Percentiles rank a stretch among this genome's conserved stretches.
Evolutionary conservation across 352 stramenopile genomes (phyloP).

Genomic region (Globisporangium parvum): DNA sequence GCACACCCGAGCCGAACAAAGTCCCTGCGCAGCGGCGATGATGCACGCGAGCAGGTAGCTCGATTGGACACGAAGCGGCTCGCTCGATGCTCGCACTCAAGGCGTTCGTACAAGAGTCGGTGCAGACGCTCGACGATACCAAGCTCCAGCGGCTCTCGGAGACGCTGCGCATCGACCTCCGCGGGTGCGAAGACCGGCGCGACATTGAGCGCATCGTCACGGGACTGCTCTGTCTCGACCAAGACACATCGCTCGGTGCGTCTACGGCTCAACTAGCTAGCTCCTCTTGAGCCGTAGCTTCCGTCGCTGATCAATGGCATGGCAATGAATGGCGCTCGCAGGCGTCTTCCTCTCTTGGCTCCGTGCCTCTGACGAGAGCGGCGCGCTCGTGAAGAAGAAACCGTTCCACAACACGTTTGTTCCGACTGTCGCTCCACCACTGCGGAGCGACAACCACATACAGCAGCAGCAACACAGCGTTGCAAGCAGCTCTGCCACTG

Average conservation of each 20-base stretch:
- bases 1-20: no score
- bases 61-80: background rate
- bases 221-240: slow-evolving; percentile 58
- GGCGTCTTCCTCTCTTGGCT: slow-evolving; percentile 68
- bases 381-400: slow-evolving; percentile 24
- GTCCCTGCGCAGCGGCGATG: no score
- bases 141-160: slow-evolving; percentile 43
- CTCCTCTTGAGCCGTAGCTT: background rate
- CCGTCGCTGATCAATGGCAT: background rate
- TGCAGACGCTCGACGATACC: slow-evolving; percentile 36
- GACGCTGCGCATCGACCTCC: slow-evolving; percentile 57
- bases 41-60: no score
- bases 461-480: background rate
- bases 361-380: slow-evolving; percentile 24
- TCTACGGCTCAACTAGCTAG: background rate
- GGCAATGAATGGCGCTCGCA: background rate
- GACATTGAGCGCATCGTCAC: slow-evolving; percentile 62
- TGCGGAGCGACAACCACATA: background rate
- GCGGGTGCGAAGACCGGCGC: slow-evolving; percentile 42
- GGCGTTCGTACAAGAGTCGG: slow-evolving; percentile 54
- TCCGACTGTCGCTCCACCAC: slow-evolving; percentile 25
- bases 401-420: slow-evolving; percentile 64
- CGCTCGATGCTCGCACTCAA: slow-evolving; percentile 52
- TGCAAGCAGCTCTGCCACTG: background rate
- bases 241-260: slow-evolving; percentile 58